Conservation (phyloP, 768 basidiomycete genomes). For the Cantharellus cinnabarinus region DNA sequence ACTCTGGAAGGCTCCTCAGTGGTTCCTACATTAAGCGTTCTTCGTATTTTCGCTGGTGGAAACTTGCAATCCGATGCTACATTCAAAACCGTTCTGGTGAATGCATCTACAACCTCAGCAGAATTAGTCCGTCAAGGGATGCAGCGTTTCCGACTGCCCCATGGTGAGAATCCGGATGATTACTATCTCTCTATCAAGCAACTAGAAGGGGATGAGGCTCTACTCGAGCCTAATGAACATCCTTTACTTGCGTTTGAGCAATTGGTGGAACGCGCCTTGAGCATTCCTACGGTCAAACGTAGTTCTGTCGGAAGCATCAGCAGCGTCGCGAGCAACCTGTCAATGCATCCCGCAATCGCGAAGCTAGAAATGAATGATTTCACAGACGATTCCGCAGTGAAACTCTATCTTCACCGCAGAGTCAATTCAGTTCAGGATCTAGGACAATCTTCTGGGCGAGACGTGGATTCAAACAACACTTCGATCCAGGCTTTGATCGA, state of each 20-base stretch:
- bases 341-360: slow-evolving; percentile 87
- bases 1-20: slow-evolving; percentile 29
- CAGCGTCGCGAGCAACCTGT: slow-evolving; percentile 79
- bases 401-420: slow-evolving; percentile 73
- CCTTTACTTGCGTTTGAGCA: slow-evolving; percentile 83
- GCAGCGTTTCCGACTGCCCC: slow-evolving; percentile 74
- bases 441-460: neutral
- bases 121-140: slow-evolving; percentile 85
- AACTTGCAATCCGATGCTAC: slow-evolving; percentile 84
- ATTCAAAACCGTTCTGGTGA: slow-evolving; percentile 93
- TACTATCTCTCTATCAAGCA: slow-evolving; percentile 91
- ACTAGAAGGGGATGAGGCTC: slow-evolving; percentile 64
- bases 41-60: slow-evolving; percentile 88
- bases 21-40: slow-evolving; percentile 75
- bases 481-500: slow-evolving; percentile 3
- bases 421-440: neutral
- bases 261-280: slow-evolving; percentile 50
- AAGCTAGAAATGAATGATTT: slow-evolving; percentile 94
- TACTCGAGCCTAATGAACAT: slow-evolving; percentile 42
- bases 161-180: slow-evolving; percentile 34
- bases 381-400: slow-evolving; percentile 90
- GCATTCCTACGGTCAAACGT: slow-evolving; percentile 67
- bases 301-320: slow-evolving; percentile 87
- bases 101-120: slow-evolving; percentile 58
- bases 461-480: neutral